These are phyloP conservation scores for Citrus unshiu DNA, from an alignment of 345 rosid genomes.

Conservation along the genomic window DNA sequence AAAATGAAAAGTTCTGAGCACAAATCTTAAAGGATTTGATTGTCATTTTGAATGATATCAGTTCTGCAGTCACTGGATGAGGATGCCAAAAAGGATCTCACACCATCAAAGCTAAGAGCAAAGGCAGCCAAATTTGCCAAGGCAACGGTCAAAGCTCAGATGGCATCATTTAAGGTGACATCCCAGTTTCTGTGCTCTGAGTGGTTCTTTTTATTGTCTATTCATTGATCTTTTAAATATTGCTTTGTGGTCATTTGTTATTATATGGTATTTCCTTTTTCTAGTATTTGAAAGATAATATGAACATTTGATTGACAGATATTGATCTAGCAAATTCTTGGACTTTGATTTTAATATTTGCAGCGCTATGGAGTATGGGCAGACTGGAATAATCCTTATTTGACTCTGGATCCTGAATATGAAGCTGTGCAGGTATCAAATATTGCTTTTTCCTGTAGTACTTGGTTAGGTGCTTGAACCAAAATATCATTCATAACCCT, in stretches of 20 bases:
- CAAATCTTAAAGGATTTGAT: slow-evolving; percentile 29
- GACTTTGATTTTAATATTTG: slow-evolving; percentile 23
- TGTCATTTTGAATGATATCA: slow-evolving; percentile 41
- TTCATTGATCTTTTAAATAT: background rate
- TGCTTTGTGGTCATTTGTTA: background rate
- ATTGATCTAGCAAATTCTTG: background rate
- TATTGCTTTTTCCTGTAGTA: slow-evolving; percentile 19
- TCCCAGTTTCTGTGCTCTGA: slow-evolving; percentile 1
- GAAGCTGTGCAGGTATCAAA: slow-evolving; percentile 90
- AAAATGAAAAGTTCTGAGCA: background rate
- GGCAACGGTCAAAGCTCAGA: slow-evolving; percentile 91
- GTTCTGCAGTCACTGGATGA: slow-evolving; percentile 93
- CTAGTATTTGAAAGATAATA: background rate
- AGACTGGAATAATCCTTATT: slow-evolving; percentile 82
- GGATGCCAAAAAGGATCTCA: slow-evolving; percentile 79
- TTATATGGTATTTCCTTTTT: slow-evolving; percentile 6
- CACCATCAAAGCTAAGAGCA: slow-evolving; percentile 78
- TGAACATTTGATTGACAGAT: background rate
- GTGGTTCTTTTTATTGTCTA: background rate
- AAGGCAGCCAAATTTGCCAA: slow-evolving; percentile 93
- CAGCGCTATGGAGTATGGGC: slow-evolving; percentile 99
- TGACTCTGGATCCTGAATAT: slow-evolving; percentile 90
- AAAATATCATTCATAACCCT: background rate
- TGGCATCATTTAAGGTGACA: slow-evolving; percentile 88
- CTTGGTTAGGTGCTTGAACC: background rate